phyloP scores from a whole-genome alignment of 768 basidiomycete genomes.

The Cyathus striatus region DNA sequence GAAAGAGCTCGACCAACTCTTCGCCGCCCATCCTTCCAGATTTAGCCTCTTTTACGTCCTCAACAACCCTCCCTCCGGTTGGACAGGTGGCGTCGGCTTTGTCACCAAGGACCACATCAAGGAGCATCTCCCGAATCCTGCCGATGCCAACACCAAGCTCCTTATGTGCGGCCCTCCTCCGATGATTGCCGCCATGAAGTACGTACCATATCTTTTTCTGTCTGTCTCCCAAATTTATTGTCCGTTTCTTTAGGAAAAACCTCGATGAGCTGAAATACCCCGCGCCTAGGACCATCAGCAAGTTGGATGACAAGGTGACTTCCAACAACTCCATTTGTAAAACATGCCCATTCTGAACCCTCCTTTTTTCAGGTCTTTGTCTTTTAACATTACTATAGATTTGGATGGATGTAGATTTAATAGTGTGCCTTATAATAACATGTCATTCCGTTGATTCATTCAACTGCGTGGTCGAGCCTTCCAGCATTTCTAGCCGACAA shows the following conservation, averaged over 20 bases:
- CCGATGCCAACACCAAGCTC: slow-evolving; percentile 67
- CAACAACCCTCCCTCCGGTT: slow-evolving; percentile 86
- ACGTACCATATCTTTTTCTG: slow-evolving; percentile 10
- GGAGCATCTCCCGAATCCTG: slow-evolving; percentile 64
- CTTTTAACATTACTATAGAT: slow-evolving; percentile 24
- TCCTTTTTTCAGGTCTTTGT: slow-evolving; percentile 33
- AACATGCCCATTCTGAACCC: slow-evolving; percentile 2
- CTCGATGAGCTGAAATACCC: slow-evolving; percentile 85
- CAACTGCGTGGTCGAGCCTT: slow-evolving; percentile 50
- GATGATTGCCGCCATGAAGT: slow-evolving; percentile 54
- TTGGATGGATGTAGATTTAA: slow-evolving; percentile 72
- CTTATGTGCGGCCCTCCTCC: slow-evolving; percentile 78
- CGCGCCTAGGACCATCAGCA: slow-evolving; percentile 85
- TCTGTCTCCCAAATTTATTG: slow-evolving; percentile 2
- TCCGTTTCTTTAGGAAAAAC: slow-evolving; percentile 65
- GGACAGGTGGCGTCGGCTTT: slow-evolving; percentile 90
- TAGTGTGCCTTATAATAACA: slow-evolving; percentile 55
- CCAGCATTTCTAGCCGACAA: slow-evolving; percentile 60
- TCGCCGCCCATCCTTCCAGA: slow-evolving; percentile 44
- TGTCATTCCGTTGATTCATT: slow-evolving; percentile 9
- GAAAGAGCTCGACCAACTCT: slow-evolving; percentile 80
- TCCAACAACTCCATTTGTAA: not conserved
- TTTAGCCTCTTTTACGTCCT: slow-evolving; percentile 89
- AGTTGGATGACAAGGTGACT: slow-evolving; percentile 80
- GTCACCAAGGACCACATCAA: slow-evolving; percentile 91